Evolutionary conservation across 768 basidiomycete genomes (phyloP).

Genomic region (Boletus subcaerulescens): DNA sequence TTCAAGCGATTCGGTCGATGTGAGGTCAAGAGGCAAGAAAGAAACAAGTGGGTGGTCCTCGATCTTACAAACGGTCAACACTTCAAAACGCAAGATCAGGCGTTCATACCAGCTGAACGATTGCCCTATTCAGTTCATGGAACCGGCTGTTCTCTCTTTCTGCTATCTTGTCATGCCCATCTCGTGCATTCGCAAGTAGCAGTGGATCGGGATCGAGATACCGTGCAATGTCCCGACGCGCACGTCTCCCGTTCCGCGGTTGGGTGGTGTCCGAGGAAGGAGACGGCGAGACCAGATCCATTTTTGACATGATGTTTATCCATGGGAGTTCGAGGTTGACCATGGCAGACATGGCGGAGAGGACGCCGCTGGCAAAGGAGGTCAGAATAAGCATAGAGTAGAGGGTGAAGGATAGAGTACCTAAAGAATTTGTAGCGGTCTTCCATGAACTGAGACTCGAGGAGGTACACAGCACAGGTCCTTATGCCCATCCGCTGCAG

Average conservation of each 20-base stretch:
- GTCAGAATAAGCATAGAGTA: constrained; percentile 1
- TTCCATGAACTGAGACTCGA: constrained; percentile 99
- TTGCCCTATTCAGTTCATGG: constrained; percentile 90
- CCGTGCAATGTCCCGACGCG: constrained; percentile 81
- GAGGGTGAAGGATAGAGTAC: constrained; percentile 35
- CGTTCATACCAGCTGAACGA: constrained; percentile 81
- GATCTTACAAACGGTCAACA: constrained; percentile 53
- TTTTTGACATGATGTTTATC: constrained; percentile 98
- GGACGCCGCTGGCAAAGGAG: constrained; percentile 64
- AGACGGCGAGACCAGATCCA: constrained; percentile 80
- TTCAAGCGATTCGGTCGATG: constrained; percentile 85
- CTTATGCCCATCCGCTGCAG: constrained; percentile 75
- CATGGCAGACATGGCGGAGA: constrained; percentile 99
- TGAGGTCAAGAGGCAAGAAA: constrained; percentile 92
- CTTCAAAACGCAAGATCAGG: not conserved
- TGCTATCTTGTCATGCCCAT: constrained; percentile 42
- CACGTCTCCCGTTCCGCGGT: constrained; percentile 69
- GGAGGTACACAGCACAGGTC: constrained; percentile 85
- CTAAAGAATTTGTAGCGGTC: constrained; percentile 98
- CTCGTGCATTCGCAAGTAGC: constrained; percentile 59
- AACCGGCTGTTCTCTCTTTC: constrained; percentile 75
- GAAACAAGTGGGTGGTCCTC: constrained; percentile 98
- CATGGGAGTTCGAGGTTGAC: constrained; percentile 95
- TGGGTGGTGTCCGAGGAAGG: constrained; percentile 40
- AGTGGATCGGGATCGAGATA: constrained; percentile 96